Base-by-base conservation (phyloP, 177 flowering plant species). In the Telopea speciosissima region DNA sequence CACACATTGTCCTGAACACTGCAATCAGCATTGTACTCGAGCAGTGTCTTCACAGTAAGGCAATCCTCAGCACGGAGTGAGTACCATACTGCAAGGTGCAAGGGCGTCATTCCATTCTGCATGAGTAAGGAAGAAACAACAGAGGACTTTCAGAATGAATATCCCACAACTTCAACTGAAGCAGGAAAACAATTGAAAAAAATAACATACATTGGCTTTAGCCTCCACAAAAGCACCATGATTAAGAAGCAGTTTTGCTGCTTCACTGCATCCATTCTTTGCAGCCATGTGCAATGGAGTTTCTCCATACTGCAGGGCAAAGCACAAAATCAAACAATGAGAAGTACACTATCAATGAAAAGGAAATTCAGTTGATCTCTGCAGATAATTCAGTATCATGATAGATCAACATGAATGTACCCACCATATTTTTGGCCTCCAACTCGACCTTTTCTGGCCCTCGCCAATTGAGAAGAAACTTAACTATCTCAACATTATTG, bases 281-380 rank as follows among this genome's bases (percentile, higher is more conserved):
- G 99, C 91, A 19, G 99, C 99, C 95, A 93, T 90, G 77, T 96
- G 99, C 78, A 96, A 82, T 28, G 99, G 98, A 70, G 97, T 93
- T 84, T 96, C 99, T 69, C 99, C 99, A 81, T 93, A 91, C 99
- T 96, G 90, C 5, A 63, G 69, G 67, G 70, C 40, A 36, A 36
- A 3, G 0, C 40, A 8, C 40, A 36, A 65, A 45, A 75, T 24
- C 36, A 65, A 49, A 67, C 52, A 28, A 63, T 45, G 24, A 28
- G 24, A 21, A 1, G 31, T 19, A n/a, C 14, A 58, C 31, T 28
- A 2, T 28, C 2, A 28, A 4, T 28, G 9, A 17, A 21, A 58
- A 16, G n/a, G 61, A 19, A 16, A 58, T 1, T 19, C n/a, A 58
- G 23, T 58, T 58, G 36, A 28, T 19, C 19, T n/a, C 19, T 49